Evolutionary conservation across 2,329 filamentous ascomycete genomes (phyloP).

Genomic region (Botryotinia calthae): DNA sequence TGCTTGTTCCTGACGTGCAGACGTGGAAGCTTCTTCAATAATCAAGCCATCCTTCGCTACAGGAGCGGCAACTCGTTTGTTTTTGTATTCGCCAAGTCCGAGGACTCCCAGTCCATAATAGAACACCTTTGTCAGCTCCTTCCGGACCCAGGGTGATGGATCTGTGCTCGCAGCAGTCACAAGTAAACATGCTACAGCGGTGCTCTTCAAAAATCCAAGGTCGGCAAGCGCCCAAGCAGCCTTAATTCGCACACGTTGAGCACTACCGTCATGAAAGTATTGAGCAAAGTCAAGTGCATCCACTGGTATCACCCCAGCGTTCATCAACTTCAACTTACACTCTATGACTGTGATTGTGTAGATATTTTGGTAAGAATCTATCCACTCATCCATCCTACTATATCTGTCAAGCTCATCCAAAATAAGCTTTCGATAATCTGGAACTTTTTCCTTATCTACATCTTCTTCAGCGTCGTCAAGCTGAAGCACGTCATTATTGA

Average conservation of each 20-base stretch:
- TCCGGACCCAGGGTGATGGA: conserved; percentile 61
- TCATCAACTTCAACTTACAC: conserved; percentile 62
- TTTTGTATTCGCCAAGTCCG: conserved; percentile 57
- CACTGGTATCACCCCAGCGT: conserved; percentile 57
- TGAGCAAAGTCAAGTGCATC: conserved; percentile 57
- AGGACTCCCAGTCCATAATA: conserved; percentile 59
- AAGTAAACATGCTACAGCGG: conserved; percentile 54
- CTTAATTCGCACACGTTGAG: conserved; percentile 62
- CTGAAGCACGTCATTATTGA: conserved; percentile 37
- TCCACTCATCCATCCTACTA: conserved; percentile 67
- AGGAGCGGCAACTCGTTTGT: conserved; percentile 28
- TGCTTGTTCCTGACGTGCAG: conserved; percentile 47
- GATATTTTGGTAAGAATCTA: conserved; percentile 64
- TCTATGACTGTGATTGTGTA: conserved; percentile 62
- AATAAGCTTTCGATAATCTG: conserved; percentile 40
- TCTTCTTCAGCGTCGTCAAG: conserved; percentile 45
- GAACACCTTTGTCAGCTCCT: conserved; percentile 57
- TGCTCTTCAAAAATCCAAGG: conserved; percentile 57
- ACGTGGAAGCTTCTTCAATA: conserved; percentile 46
- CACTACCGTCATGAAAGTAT: conserved; percentile 63
- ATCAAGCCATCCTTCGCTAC: conserved; percentile 40
- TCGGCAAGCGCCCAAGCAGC: conserved; percentile 63
- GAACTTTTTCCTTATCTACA: conserved; percentile 43
- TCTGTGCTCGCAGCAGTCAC: conserved; percentile 60
- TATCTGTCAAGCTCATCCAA: conserved; percentile 66